Evolutionary conservation across 257 asterid species (phyloP), one percentile per base, ranked within the genome.

Genomic region (Gentiana macrophylla): DNA sequence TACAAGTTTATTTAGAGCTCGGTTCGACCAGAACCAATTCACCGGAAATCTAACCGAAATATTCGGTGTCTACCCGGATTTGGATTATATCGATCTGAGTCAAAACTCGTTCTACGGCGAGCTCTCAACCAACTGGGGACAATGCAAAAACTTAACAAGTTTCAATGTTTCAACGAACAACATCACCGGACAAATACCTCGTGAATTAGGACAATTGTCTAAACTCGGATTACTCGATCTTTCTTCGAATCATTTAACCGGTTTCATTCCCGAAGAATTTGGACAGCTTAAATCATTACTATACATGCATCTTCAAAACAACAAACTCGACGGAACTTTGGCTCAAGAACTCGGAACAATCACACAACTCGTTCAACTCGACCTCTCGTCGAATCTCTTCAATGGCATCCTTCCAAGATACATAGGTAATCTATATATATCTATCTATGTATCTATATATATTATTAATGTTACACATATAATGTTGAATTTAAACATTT

Each of bases 101-200:
- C 32, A 59, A 32, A 79, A 79, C 45, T 50, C 37, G 12, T 53
- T 76, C 24, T 52, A 51, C 3, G 86, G 80, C 32, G 72, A 72
- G 60, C 49, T 79, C 8, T 57, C 82, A 4, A 46, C 62, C n/a
- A 59, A 67, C 9, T 76, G 86, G 86, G 70, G 70, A 0, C 3
- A 54, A 47, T 76, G 57, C 34, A 36, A 15, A 35, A 61, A 68
- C 12, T 50, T 79, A 52, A 51, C 63, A 5, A 12, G 15, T 2
- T 37, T 79, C 32, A 37, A 7, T 9, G 68, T 76, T 9, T 69
- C 80, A 11, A 57, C 55, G 32, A 79, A 75, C 62, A 58, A 49
- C 52, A 55, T 78, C 55, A 46, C 74, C 5, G 76, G 82, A 12
- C 1, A 2, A 35, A 62, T 79, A 36, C 85, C 85, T 3, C 6